Conservation (phyloP, 2,329 filamentous ascomycete species). For the Ascochyta pisi region DNA sequence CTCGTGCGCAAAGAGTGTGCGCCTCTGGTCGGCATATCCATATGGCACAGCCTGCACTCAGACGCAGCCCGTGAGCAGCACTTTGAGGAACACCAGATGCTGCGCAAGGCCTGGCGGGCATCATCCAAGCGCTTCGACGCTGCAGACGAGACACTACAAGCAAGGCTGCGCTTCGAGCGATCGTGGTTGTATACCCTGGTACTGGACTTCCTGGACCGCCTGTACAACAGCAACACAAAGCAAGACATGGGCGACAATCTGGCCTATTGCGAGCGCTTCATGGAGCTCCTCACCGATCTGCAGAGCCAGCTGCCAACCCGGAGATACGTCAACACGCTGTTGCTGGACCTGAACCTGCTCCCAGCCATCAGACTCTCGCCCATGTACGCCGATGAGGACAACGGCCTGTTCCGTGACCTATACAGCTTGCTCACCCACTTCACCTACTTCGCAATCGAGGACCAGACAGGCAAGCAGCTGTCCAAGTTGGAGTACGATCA, state of each 20-base stretch:
- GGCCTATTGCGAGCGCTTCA: constrained; percentile 88
- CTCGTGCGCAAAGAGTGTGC: constrained; percentile 96
- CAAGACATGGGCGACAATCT: constrained; percentile 65
- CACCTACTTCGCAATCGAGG: constrained; percentile 86
- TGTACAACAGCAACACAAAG: constrained; percentile 61
- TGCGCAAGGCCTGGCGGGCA: constrained; percentile 91
- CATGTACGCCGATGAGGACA: constrained; percentile 76
- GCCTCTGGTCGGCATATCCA: constrained; percentile 89
- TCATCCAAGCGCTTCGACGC: constrained; percentile 85
- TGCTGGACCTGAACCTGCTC: constrained; percentile 85
- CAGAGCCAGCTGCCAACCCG: constrained; percentile 93
- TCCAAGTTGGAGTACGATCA: constrained; percentile 77
- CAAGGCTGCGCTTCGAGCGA: constrained; percentile 85
- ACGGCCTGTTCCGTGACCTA: constrained; percentile 80
- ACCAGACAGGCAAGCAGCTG: constrained; percentile 82
- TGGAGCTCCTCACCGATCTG: constrained; percentile 88
- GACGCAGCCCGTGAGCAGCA: constrained; percentile 75
- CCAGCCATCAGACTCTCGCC: constrained; percentile 80
- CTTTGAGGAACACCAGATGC: constrained; percentile 73
- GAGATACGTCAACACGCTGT: constrained; percentile 87
- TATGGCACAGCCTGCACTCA: constrained; percentile 91
- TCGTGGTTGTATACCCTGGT: constrained; percentile 90
- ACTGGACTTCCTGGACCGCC: constrained; percentile 77
- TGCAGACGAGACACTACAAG: constrained; percentile 79
- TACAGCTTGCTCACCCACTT: constrained; percentile 84